Evolutionary conservation across 2,329 filamentous ascomycete species (phyloP).

Genomic region (Pseudogymnoascus pannorum): DNA sequence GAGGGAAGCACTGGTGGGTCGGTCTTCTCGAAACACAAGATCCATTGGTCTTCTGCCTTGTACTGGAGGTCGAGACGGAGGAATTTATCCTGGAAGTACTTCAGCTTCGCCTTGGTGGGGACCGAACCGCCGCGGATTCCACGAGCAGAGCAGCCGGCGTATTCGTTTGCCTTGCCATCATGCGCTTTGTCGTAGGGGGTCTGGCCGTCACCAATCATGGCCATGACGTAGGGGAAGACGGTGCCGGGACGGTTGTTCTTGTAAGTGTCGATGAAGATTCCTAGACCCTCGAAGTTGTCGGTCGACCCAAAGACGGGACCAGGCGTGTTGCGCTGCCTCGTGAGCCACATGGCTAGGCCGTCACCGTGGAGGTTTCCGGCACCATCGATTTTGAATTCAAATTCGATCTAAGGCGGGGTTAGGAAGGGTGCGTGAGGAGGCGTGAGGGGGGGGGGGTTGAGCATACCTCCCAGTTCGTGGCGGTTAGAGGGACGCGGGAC

Average conservation of each 20-base stretch:
- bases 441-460: neutral
- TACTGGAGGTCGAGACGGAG: slow-evolving; percentile 90
- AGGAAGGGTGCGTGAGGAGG: neutral
- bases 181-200: slow-evolving; percentile 86
- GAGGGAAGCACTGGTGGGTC: slow-evolving; percentile 69
- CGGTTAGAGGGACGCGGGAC: slow-evolving; percentile 87
- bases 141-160: slow-evolving; percentile 90
- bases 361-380: slow-evolving; percentile 88
- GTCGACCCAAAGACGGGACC: slow-evolving; percentile 83
- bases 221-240: slow-evolving; percentile 97
- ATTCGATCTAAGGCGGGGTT: slow-evolving; percentile 54
- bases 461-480: slow-evolving; percentile 88
- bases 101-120: slow-evolving; percentile 79
- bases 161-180: slow-evolving; percentile 87
- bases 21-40: slow-evolving; percentile 73
- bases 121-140: slow-evolving; percentile 74
- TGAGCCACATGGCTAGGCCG: slow-evolving; percentile 97
- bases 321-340: slow-evolving; percentile 74
- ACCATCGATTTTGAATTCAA: slow-evolving; percentile 92
- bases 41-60: slow-evolving; percentile 84
- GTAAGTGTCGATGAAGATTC: slow-evolving; percentile 93
- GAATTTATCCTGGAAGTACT: slow-evolving; percentile 94
- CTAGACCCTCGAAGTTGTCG: slow-evolving; percentile 88
- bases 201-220: slow-evolving; percentile 90
- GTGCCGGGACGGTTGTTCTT: slow-evolving; percentile 97